Evolutionary conservation across 495 filamentous ascomycete species (phyloP), one percentile per base, ranked within the genome.

Genomic region (Annulohypoxylon nitens): DNA sequence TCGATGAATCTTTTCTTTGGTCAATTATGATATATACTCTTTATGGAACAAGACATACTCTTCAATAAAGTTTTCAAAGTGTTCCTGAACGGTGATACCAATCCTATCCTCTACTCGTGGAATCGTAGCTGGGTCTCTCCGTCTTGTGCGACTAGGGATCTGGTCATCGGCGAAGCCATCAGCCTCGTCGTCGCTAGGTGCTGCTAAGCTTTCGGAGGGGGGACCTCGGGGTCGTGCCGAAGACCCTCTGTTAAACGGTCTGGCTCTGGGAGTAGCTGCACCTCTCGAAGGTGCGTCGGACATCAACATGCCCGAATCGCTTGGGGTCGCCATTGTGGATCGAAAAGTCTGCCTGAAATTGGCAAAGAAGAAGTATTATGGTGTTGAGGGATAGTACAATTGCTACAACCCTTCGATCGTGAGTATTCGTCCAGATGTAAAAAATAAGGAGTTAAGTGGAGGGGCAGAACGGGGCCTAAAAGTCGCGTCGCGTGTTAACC

Each of bases 21-120:
- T 73, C 20, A 73, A 26, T 64, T 33, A 2, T 25, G 34, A 59
- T 39, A 62, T 71, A 76, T 61, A 81, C 71, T 72, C 26, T 23
- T 6, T 10, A 59, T 11, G 25, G n/a, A 18, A 6, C n/a, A 37
- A 48, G 12, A 75, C 84, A 66, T 85, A 97, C 88, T 88, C 89
- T 77, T 98, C 94, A 10, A 99, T 88, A 76, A 99, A 93, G 68
- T 89, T 88, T 79, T 97, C 91, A 78, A 99, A 98, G 20, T 90
- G 87, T 64, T 92, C 86, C 76, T 94, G 93, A 26, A 98, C 91
- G 59, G 92, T 92, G 69, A 97, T 90, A 50, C 93, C 96, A 7
- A 94, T 92, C 64, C 87, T 86, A 82, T 99, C 97, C 45, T 94
- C 90, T n/a, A 97, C 93, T 63, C 89, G 86, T 9, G 94, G 93